phyloP scores from a whole-genome alignment of 768 basidiomycete species.

The Lepiota subincarnata region DNA sequence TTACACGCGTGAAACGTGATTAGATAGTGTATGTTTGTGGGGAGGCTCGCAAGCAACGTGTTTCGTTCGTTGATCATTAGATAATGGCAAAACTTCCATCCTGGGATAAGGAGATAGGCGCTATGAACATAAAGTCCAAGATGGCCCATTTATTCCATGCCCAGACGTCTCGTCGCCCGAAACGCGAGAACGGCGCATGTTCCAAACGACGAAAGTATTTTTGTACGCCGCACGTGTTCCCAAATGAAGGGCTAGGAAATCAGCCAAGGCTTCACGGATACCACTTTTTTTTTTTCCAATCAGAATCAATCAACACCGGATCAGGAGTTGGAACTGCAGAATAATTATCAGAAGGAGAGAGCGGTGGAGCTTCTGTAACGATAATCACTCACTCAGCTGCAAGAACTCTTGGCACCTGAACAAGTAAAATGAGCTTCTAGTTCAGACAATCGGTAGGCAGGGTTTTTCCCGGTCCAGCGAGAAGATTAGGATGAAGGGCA shows the following conservation, averaged over 20 bases:
- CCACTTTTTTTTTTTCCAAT: neutral
- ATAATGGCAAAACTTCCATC: neutral
- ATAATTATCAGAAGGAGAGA: neutral
- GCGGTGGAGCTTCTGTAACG: too few relatives aligned
- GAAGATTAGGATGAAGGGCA: neutral
- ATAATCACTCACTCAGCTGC: too few relatives aligned
- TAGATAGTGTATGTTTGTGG: slow-evolving; percentile 11
- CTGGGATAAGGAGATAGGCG: neutral
- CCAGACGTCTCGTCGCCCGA: neutral
- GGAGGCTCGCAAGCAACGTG: slow-evolving; percentile 11
- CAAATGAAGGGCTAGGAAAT: neutral
- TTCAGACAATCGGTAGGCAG: too few relatives aligned
- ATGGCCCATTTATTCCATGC: neutral
- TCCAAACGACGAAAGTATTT: slow-evolving; percentile 1
- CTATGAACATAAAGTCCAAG: neutral
- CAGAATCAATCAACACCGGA: neutral
- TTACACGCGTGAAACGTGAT: neutral
- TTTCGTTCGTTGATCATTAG: neutral
- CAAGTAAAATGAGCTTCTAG: too few relatives aligned
- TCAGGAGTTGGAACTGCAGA: neutral
- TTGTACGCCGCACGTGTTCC: neutral
- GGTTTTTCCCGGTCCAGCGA: neutral
- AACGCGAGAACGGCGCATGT: neutral
- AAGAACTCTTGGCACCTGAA: too few relatives aligned
- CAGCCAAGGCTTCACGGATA: neutral